phyloP scores from a whole-genome alignment of 2,329 filamentous ascomycete genomes.

The Fusarium coffeatum region DNA sequence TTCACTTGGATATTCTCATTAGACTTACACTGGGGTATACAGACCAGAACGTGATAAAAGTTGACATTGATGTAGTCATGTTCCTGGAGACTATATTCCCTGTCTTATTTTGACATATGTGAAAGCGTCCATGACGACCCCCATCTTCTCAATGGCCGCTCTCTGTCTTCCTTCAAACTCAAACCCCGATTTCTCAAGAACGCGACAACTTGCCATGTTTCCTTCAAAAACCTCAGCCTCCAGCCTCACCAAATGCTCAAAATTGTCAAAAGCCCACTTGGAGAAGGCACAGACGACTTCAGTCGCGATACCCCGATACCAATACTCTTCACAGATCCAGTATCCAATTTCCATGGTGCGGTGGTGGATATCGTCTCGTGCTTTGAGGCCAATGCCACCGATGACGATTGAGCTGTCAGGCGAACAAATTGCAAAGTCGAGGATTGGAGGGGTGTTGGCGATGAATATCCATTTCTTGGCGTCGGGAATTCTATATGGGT shows the following conservation, averaged over 20 bases:
- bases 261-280: background rate
- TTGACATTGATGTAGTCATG: no score
- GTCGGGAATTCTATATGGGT: background rate
- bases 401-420: background rate
- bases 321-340: background rate
- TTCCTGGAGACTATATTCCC: background rate
- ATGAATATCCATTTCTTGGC: constrained; percentile 1
- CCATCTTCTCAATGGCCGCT: constrained; percentile 1
- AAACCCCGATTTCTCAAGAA: background rate
- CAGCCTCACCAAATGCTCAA: background rate
- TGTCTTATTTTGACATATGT: background rate
- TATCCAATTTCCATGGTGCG: constrained; percentile 12
- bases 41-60: background rate
- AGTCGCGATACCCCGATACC: background rate
- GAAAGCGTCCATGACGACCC: background rate
- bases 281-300: background rate
- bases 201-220: background rate
- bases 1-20: no score
- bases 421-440: background rate
- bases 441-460: background rate
- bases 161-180: background rate
- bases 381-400: background rate
- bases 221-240: constrained; percentile 4
- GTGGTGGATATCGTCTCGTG: background rate
- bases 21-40: background rate